Base-by-base conservation (phyloP, 2,329 filamentous ascomycete genomes). In the Colletotrichum zoysiae region DNA sequence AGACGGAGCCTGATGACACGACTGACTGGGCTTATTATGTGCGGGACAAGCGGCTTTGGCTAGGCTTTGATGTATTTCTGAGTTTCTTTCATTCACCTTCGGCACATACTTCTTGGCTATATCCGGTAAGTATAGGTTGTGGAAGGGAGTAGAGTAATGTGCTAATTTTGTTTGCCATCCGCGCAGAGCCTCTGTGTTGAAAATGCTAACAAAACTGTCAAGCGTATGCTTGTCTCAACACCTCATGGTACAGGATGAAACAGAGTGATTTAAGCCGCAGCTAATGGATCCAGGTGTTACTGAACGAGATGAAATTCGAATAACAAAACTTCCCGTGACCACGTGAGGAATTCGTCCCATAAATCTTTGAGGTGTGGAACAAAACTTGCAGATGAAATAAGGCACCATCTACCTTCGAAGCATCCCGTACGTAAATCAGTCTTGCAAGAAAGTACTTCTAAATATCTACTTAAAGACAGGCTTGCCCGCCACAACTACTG, bases 21-120 rank as follows among this genome's bases (percentile, higher is more conserved):
- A 78, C 81, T 2, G 84, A 86, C 73, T 78, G 82, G 73, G 82
- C 77, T 0, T 81, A 81, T 64, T 85, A 84, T 65, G 80, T 83
- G 63, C 72, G 79, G 2, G 76, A 81, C 40, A 8, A 64, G 33
- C 33, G 16, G 64, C 61, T 11, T n/a, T 42, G 42, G 57, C 35
- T n/a, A 46, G 65, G 23, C 46, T 64, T 14, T 64, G 16, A 50
- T 48, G 35, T 50, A 40, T 30, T 42, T 23, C 14, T 42, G 8
- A 18, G 35, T n/a, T 7, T 2, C 2, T 26, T 42, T 38, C 14
- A 23, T 16, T 6, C 58, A 23, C 33, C 11, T 50, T 50, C 60
- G 44, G 2, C 16, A 18, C 20, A 35, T 35, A 30, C 48, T 38
- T 67, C n/a, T 56, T 38, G 26, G 38, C n/a, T 4, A 26, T n/a